phyloP scores from a whole-genome alignment of 2,329 filamentous ascomycete genomes.

The Microdochium bolleyi region DNA sequence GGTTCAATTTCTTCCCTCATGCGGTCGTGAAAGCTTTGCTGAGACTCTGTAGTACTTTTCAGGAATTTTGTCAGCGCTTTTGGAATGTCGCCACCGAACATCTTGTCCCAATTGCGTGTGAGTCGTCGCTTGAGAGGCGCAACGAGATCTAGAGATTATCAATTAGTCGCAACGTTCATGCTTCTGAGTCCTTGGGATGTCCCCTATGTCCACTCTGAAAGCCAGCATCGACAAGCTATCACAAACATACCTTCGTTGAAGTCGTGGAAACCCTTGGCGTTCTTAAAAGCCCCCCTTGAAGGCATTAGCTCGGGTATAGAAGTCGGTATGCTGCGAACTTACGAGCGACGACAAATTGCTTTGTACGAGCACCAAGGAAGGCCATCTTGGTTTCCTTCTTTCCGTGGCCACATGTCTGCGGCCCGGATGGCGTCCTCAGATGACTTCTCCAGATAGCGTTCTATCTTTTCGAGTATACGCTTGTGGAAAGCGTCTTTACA shows the following conservation, averaged over 20 bases:
- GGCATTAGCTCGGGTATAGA: conserved; percentile 1
- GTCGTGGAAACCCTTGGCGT: conserved; percentile 1
- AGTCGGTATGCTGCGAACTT: neutral
- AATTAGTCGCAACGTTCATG: neutral
- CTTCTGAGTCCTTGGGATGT: too few species aligned
- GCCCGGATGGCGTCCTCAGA: conserved; percentile 1
- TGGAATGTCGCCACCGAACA: conserved; percentile 8
- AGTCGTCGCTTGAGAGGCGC: conserved; percentile 5
- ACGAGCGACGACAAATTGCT: conserved; percentile 8
- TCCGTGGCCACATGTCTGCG: conserved; percentile 6
- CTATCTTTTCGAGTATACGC: conserved; percentile 4
- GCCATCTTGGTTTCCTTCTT: conserved; percentile 3
- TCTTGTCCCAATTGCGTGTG: conserved; percentile 4
- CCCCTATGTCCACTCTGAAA: too few species aligned
- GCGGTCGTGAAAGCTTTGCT: conserved; percentile 2
- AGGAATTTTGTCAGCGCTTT: conserved; percentile 3
- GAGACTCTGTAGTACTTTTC: neutral
- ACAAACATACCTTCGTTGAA: conserved; percentile 11
- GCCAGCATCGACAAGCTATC: too few species aligned
- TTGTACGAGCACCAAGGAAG: conserved; percentile 6
- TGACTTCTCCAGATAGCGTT: conserved; percentile 1
- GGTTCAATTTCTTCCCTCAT: conserved; percentile 2
- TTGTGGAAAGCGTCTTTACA: neutral
- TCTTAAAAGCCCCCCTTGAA: conserved; percentile 8
- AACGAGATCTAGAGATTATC: conserved; percentile 4